phyloP scores from a whole-genome alignment of 495 filamentous ascomycete species.

The Penicillium pancosmium region DNA sequence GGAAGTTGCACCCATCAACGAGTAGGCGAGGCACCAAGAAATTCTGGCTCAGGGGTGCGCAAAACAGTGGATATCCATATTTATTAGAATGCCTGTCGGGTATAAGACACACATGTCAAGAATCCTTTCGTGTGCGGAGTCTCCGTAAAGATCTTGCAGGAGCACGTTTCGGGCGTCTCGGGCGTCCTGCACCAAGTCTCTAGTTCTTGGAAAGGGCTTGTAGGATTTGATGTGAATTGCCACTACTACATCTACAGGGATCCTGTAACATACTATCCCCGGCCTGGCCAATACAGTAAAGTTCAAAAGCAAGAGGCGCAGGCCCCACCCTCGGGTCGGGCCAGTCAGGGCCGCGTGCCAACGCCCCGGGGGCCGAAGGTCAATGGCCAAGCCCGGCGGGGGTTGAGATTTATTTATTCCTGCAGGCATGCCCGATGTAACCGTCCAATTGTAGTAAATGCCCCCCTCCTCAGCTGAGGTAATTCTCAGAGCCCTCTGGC shows the following conservation, averaged over 20 bases:
- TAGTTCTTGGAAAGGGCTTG: not conserved
- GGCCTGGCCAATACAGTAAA: not conserved
- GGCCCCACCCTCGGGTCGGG: constrained; percentile 7
- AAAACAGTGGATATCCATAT: constrained; percentile 3
- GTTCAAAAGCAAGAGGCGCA: not conserved
- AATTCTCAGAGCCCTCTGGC: too few relatives aligned
- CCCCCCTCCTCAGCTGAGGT: not conserved
- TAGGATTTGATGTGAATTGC: too few relatives aligned
- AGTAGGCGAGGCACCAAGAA: not conserved
- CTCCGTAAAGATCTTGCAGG: too few relatives aligned
- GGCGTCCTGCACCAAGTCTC: not conserved
- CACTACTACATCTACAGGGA: constrained; percentile 3
- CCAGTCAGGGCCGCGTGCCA: constrained; percentile 1
- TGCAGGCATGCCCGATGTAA: constrained; percentile 1
- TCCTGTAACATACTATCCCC: constrained; percentile 1
- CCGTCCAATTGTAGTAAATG: constrained; percentile 1
- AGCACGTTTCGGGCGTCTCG: too few relatives aligned
- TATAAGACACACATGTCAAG: not conserved
- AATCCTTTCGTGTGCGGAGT: too few relatives aligned
- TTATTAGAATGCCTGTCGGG: not conserved
- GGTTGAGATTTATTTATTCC: not conserved
- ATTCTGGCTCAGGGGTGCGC: not conserved
- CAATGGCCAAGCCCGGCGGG: not conserved
- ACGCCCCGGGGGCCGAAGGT: not conserved
- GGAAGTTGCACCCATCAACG: constrained; percentile 4